These are phyloP conservation scores for Candida sp. DNA, from an alignment of 1,139 yeast species.

Conservation along the genomic window DNA sequence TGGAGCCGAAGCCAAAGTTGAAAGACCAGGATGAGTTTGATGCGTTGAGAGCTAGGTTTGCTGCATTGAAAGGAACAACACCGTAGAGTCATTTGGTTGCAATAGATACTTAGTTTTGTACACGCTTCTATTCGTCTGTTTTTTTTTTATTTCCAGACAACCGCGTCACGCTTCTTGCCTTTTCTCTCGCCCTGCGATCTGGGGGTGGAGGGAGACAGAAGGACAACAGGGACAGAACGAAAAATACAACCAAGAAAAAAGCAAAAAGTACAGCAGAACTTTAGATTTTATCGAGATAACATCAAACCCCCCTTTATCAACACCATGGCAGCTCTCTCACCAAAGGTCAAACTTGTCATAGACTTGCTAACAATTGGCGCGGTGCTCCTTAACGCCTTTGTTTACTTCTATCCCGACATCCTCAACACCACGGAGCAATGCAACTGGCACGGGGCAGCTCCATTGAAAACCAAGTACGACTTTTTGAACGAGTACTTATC, in stretches of 20 bases:
- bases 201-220: neutral
- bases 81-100: neutral
- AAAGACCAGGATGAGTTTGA: conserved; percentile 37
- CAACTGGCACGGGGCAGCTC: conserved; percentile 49
- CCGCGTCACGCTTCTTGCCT: neutral
- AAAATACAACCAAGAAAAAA: conserved; percentile 3
- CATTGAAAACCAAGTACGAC: conserved; percentile 18
- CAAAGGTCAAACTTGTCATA: conserved; percentile 9
- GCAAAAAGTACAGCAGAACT: neutral
- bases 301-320: neutral
- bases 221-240: neutral
- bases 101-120: neutral
- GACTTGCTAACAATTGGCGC: conserved; percentile 14
- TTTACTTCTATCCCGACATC: conserved; percentile 77
- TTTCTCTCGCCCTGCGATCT: neutral
- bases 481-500: conserved; percentile 25
- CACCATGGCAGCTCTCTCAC: conserved; percentile 7
- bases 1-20: conserved; percentile 1
- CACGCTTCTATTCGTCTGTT: neutral
- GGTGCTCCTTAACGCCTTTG: conserved; percentile 34
- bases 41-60: conserved; percentile 48
- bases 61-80: conserved; percentile 37
- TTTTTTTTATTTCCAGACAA: neutral
- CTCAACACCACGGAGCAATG: conserved; percentile 51
- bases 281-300: neutral